Conservation (phyloP, 768 basidiomycete species). For the Tulasnella sp. region DNA sequence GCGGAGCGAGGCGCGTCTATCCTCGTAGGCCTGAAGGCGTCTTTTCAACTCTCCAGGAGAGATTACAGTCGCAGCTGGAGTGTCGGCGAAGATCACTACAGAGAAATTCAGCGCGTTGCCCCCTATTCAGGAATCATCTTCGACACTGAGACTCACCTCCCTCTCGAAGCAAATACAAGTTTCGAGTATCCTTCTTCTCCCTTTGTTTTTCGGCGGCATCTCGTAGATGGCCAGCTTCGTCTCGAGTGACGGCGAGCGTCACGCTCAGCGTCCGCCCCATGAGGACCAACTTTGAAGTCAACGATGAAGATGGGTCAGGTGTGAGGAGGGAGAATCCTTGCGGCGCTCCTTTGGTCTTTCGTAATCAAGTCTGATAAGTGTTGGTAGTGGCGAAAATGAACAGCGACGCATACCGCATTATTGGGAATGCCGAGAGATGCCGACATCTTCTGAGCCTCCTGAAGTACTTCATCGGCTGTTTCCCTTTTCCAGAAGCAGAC, state of each 20-base stretch:
- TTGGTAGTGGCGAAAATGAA: background rate
- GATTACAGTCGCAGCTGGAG: conserved; percentile 64
- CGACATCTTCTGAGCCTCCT: conserved; percentile 50
- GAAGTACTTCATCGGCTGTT: conserved; percentile 76
- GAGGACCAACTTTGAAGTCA: conserved; percentile 73
- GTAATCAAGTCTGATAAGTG: background rate
- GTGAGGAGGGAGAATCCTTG: conserved; percentile 87
- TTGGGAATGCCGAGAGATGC: background rate
- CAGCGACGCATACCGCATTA: background rate
- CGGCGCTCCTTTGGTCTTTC: conserved; percentile 33
- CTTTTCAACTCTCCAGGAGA: conserved; percentile 71
- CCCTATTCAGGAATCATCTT: background rate
- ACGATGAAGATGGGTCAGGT: conserved; percentile 79
- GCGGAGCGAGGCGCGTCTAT: conserved; percentile 70
- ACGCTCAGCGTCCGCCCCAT: conserved; percentile 92
- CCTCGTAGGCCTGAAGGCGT: conserved; percentile 74
- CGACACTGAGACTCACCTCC: conserved; percentile 52
- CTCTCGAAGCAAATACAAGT: conserved; percentile 91
- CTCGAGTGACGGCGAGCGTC: conserved; percentile 79
- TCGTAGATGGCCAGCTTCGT: conserved; percentile 76
- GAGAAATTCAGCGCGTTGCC: background rate
- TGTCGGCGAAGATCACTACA: conserved; percentile 81
- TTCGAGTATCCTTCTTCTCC: conserved; percentile 88
- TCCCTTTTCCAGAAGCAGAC: conserved; percentile 93
- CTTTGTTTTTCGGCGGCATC: conserved; percentile 77